These are phyloP conservation scores for Chenopodium suecicum DNA, from an alignment of 148 eudicot genomes.

Conservation along the genomic window DNA sequence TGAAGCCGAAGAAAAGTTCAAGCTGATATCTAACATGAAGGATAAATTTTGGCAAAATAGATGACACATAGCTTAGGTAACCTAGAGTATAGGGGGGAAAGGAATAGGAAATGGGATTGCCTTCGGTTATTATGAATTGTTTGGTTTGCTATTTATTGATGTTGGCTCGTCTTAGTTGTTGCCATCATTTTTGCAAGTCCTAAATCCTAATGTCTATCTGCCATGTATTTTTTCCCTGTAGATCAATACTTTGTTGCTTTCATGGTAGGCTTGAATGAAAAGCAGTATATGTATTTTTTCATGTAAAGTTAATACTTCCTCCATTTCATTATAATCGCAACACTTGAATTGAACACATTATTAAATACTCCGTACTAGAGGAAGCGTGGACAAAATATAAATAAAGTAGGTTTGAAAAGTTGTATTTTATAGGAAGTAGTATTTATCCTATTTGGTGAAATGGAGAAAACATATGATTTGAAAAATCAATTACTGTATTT, in stretches of 20 bases:
- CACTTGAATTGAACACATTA: no score
- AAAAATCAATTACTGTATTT: no score
- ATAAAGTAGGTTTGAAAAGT: no score
- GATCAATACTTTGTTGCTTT: not conserved
- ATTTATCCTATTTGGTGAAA: no score
- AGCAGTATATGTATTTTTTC: not conserved
- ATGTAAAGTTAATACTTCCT: no score
- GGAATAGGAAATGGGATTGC: not conserved
- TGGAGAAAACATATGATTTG: no score
- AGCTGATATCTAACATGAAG: constrained; percentile 85
- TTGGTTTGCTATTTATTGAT: not conserved
- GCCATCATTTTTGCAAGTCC: not conserved
- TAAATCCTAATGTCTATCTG: not conserved
- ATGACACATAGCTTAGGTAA: not conserved
- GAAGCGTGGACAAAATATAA: no score
- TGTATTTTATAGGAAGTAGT: no score
- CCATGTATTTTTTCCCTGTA: not conserved
- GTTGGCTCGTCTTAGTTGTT: not conserved
- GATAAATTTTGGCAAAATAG: constrained; percentile 44
- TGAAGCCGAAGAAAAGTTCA: constrained; percentile 95
- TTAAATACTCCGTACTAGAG: no score
- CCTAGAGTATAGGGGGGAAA: not conserved
- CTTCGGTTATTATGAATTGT: not conserved
- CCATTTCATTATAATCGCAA: no score
- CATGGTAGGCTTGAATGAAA: not conserved